phyloP scores from a whole-genome alignment of 495 filamentous ascomycete genomes.

The Parachaetomium inaequale region DNA sequence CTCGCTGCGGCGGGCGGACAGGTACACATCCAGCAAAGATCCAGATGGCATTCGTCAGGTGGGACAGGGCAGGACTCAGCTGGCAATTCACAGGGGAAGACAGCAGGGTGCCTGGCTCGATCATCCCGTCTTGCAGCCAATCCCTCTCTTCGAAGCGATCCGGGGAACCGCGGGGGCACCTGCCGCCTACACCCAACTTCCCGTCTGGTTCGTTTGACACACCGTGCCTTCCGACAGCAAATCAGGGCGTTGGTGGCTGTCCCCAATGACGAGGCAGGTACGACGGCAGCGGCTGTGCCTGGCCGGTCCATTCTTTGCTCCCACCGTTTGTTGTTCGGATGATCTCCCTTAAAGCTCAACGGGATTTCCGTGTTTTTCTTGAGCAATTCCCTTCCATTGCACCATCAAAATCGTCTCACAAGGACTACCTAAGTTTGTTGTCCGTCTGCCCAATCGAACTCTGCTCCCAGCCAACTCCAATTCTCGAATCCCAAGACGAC shows the following conservation, averaged over 20 bases:
- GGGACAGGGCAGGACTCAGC: background rate
- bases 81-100: background rate
- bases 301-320: background rate
- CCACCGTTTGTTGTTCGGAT: background rate
- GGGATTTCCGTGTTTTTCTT: background rate
- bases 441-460: background rate
- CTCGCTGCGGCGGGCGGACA: background rate
- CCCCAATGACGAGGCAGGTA: background rate
- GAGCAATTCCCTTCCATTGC: background rate
- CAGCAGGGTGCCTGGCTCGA: background rate
- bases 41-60: background rate
- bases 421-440: background rate
- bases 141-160: background rate
- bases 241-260: background rate
- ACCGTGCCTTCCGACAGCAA: background rate
- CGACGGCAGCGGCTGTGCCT: background rate
- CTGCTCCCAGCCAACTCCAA: background rate
- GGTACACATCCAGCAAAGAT: background rate
- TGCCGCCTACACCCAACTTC: background rate
- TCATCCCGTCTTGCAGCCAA: background rate
- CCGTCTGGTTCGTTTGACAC: background rate
- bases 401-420: background rate
- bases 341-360: background rate
- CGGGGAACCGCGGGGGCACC: background rate
- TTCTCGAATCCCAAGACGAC: background rate